These are phyloP conservation scores for Nicotiana tomentosiformis DNA, from an alignment of 257 asterid species.

Conservation along the genomic window DNA sequence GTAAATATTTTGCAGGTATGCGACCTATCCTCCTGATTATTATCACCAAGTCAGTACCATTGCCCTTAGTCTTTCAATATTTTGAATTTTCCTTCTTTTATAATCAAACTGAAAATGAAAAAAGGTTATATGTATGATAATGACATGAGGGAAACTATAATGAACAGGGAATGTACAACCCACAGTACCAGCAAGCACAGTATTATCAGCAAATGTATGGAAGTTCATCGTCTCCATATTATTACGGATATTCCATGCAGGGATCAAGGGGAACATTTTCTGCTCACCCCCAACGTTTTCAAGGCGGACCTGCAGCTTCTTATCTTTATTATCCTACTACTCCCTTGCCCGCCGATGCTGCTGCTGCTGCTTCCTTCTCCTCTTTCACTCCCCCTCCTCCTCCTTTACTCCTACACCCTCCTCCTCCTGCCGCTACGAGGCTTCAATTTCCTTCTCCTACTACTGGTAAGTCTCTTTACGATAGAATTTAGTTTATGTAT, in stretches of 20 bases:
- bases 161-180: conserved; percentile 68
- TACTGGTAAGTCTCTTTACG: conserved; percentile 34
- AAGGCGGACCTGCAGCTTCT: conserved; percentile 40
- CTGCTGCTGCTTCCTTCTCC: conserved; percentile 27
- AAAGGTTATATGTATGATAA: neutral
- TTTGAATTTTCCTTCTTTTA: neutral
- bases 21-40: conserved; percentile 66
- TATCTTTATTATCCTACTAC: conserved; percentile 62
- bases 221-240: conserved; percentile 57
- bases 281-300: conserved; percentile 46
- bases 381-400: conserved; percentile 39
- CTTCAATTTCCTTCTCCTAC: conserved; percentile 52
- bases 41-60: conserved; percentile 55
- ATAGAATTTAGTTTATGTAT: too few species aligned
- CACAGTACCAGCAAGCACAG: conserved; percentile 66
- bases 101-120: neutral
- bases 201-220: conserved; percentile 68
- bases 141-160: neutral
- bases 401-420: conserved; percentile 35
- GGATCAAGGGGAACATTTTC: conserved; percentile 57
- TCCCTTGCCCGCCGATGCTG: conserved; percentile 32
- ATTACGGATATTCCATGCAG: conserved; percentile 64
- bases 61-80: neutral
- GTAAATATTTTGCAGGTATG: conserved; percentile 42
- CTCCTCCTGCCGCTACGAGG: conserved; percentile 26